These are phyloP conservation scores for Wolfiporia cocos DNA, from an alignment of 1,284 basidiomycete genomes.

Conservation along the genomic window DNA sequence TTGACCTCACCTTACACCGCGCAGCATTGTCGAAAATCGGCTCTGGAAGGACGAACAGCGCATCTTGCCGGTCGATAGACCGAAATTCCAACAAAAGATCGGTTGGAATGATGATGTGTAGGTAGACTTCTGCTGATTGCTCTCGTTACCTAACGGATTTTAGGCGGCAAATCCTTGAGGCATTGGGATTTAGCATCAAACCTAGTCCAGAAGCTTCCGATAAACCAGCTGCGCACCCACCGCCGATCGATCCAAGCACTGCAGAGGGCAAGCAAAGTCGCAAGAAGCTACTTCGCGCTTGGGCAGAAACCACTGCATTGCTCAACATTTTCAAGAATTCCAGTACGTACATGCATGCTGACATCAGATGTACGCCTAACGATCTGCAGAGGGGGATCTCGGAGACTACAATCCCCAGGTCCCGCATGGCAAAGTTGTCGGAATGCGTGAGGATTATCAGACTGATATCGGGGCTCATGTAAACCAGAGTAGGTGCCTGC, in stretches of 20 bases:
- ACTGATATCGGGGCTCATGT: slow-evolving; percentile 67
- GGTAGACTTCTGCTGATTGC: too few relatives aligned
- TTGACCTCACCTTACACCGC: not conserved
- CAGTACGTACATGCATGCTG: slow-evolving; percentile 13
- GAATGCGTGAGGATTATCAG: slow-evolving; percentile 59
- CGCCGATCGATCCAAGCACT: slow-evolving; percentile 41
- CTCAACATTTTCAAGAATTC: slow-evolving; percentile 47
- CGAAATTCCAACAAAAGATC: slow-evolving; percentile 54
- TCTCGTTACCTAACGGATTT: slow-evolving; percentile 10
- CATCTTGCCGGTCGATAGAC: slow-evolving; percentile 44
- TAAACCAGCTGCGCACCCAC: slow-evolving; percentile 30
- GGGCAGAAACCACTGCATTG: slow-evolving; percentile 71
- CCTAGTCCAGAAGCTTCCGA: slow-evolving; percentile 3
- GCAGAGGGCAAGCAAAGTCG: slow-evolving; percentile 44
- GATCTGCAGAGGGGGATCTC: slow-evolving; percentile 15
- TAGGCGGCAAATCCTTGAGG: slow-evolving; percentile 50
- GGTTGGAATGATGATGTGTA: slow-evolving; percentile 62
- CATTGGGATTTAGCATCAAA: slow-evolving; percentile 42
- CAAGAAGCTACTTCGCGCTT: slow-evolving; percentile 61
- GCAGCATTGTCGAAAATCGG: slow-evolving; percentile 61
- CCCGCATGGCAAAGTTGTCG: slow-evolving; percentile 41
- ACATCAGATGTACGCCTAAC: too few relatives aligned
- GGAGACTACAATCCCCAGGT: slow-evolving; percentile 13
- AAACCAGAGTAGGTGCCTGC: slow-evolving; percentile 56
- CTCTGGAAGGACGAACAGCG: slow-evolving; percentile 66